Conservation (phyloP, 768 basidiomycete genomes). For the Suillus ampliporus region DNA sequence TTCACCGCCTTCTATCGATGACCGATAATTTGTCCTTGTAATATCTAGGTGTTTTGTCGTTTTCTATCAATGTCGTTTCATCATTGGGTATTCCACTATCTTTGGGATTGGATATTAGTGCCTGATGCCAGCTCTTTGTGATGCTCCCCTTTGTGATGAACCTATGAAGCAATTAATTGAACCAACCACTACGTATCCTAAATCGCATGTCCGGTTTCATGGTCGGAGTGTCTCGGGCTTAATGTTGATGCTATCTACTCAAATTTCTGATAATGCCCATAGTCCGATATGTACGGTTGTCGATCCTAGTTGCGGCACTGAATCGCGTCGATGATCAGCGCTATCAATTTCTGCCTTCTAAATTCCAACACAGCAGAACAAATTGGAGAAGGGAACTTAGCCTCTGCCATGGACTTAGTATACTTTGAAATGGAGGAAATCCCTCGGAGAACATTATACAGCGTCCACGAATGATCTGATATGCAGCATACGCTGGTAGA, state of each 20-base stretch:
- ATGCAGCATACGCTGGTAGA: no score
- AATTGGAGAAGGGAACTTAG: neutral
- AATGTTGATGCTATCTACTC: neutral
- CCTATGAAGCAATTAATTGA: no score
- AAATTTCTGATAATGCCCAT: neutral
- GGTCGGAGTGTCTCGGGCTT: neutral
- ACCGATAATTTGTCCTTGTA: no score
- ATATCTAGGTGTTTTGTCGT: neutral
- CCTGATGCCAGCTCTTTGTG: no score
- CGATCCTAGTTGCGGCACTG: no score
- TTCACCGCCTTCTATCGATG: no score
- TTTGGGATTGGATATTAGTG: neutral
- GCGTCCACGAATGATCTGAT: no score
- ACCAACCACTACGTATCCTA: no score
- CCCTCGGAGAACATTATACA: no score
- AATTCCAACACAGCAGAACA: neutral
- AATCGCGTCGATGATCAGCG: no score
- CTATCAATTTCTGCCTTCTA: neutral
- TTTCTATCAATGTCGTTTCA: neutral
- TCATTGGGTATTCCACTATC: neutral
- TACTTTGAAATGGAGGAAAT: neutral
- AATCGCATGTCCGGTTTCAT: no score
- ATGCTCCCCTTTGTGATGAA: no score
- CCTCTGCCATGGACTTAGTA: neutral
- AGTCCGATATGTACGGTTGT: neutral